These are phyloP conservation scores for Rutstroemia sp. DNA, from an alignment of 2,329 filamentous ascomycete species.

Conservation along the genomic window DNA sequence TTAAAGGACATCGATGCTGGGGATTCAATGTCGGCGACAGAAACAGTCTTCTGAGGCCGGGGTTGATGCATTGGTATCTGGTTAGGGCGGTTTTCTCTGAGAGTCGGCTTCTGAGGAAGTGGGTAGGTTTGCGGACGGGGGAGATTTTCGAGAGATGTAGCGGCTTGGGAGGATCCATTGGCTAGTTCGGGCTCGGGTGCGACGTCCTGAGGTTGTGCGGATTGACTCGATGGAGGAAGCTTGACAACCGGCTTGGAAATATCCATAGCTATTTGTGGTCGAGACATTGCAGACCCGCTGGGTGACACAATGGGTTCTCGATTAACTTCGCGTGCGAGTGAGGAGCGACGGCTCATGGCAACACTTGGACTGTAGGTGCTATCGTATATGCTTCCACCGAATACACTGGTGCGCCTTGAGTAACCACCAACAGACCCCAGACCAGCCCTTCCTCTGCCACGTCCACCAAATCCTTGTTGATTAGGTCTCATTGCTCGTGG, in stretches of 20 bases:
- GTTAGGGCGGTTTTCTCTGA: conserved; percentile 48
- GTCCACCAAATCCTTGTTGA: conserved; percentile 65
- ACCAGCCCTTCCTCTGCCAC: conserved; percentile 64
- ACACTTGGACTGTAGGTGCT: conserved; percentile 82
- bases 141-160: conserved; percentile 37
- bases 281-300: conserved; percentile 68
- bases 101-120: conserved; percentile 49
- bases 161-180: conserved; percentile 15
- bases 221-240: conserved; percentile 53
- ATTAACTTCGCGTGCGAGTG: conserved; percentile 57
- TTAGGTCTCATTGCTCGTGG: conserved; percentile 89
- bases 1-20: conserved; percentile 50
- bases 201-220: conserved; percentile 20
- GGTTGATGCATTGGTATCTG: conserved; percentile 82
- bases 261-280: conserved; percentile 55
- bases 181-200: conserved; percentile 28
- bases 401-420: conserved; percentile 78
- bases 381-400: conserved; percentile 57
- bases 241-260: conserved; percentile 68
- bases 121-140: conserved; percentile 45
- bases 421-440: conserved; percentile 59
- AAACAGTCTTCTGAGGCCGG: conserved; percentile 88
- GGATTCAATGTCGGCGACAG: conserved; percentile 85
- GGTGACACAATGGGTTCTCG: conserved; percentile 75
- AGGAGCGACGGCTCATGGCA: conserved; percentile 83